Base-by-base conservation (phyloP, 352 stramenopile species). In the Phytophthora megakarya region DNA sequence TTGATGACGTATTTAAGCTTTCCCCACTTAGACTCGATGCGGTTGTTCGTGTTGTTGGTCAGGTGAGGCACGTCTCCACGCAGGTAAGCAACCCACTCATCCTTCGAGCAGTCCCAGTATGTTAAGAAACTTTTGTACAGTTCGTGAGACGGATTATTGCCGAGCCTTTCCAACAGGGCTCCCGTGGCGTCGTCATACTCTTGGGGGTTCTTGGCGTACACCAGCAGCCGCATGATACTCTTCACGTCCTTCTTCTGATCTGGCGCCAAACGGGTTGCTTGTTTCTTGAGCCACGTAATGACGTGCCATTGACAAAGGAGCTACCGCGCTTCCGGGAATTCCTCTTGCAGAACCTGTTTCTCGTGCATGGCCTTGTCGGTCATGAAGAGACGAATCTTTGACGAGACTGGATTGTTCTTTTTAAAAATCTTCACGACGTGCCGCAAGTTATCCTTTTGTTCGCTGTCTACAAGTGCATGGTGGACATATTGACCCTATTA, bases 381-480 rank as follows among this genome's bases (percentile, higher is more conserved):
- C 25, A 58, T 53, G 3, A 68, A 7, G 1, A 56, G 30, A 0
- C 18, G 22, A 15, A 57, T 48, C 5, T 65, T 52, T 0, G 0
- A 5, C 30, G 39, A 61, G 0, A 28, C 39, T 0, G 48, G 48
- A 30, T 54, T 62, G 26, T 61, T 43, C 3, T 33, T 21, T 3
- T 66, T 52, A 23, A 71, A 71, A 13, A 44, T 61, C 21, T 58
- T 19, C 6, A 71, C 3, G 0, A 46, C 40, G 1, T 18, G 23
- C 5, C 23, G n/a, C 25, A 61, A 8, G n/a, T 61, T 66, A 1
- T 1, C n/a, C 28, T 11, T 57, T 61, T 1, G 45, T 8, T 59
- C 61, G 7, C 21, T 65, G n/a, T 51, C 47, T 19, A 65, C 62
- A 30, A 70, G 35, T 2, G 62, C 45, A 35, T 65, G 54, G 19